Percentiles rank a stretch among this genome's conserved stretches.
These are phyloP conservation scores for Clitoria ternatea DNA, from an alignment of 306 rosid genomes.

Conservation along the genomic window DNA sequence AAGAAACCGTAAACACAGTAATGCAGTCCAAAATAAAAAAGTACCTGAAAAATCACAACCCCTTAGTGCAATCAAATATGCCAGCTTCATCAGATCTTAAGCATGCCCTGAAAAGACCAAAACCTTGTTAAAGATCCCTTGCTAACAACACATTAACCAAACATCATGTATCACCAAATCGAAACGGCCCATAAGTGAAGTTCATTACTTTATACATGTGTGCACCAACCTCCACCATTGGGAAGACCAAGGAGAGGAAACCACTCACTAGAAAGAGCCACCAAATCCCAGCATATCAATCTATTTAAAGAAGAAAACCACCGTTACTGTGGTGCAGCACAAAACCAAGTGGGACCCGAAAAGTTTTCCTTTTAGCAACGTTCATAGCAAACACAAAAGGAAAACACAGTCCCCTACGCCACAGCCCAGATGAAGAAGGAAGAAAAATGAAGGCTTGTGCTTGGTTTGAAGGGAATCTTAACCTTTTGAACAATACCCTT, in stretches of 20 bases:
- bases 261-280: not conserved
- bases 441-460: not conserved
- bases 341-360: slow-evolving; percentile 25
- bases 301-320: not conserved
- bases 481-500: not conserved
- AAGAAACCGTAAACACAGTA: slow-evolving; percentile 15
- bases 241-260: slow-evolving; percentile 20
- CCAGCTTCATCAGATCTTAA: slow-evolving; percentile 60
- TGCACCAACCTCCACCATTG: slow-evolving; percentile 37
- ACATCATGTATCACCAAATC: slow-evolving; percentile 27
- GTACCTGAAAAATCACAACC: slow-evolving; percentile 50
- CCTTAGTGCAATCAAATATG: slow-evolving; percentile 34
- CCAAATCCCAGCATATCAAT: slow-evolving; percentile 30
- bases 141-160: slow-evolving; percentile 37
- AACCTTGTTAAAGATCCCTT: slow-evolving; percentile 18
- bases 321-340: slow-evolving; percentile 4
- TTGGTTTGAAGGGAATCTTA: not conserved
- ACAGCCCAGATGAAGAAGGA: not conserved
- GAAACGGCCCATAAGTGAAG: slow-evolving; percentile 21
- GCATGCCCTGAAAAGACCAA: slow-evolving; percentile 29
- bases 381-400: not conserved
- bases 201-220: slow-evolving; percentile 19
- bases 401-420: slow-evolving; percentile 6
- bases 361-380: not conserved
- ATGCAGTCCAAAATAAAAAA: slow-evolving; percentile 34